Evolutionary conservation across 345 rosid genomes (phyloP), one percentile per base, ranked within the genome.

Genomic region (Pistacia integerrima): DNA sequence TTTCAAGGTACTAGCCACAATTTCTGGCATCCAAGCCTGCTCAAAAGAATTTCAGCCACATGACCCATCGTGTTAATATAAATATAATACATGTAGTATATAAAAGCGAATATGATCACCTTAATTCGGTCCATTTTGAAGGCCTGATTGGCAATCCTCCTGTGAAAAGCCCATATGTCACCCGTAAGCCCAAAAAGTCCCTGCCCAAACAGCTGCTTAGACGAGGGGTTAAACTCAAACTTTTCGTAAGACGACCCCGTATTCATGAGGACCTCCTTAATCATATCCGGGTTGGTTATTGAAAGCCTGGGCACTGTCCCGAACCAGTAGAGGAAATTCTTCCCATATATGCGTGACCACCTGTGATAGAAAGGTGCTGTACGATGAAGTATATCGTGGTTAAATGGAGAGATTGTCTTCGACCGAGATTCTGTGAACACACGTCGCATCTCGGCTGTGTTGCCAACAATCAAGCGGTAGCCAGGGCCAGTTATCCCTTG

Each of bases 121-220:
- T 89, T 93, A 63, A 93, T 89, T 77, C 84, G 86, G 46, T 90
- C 95, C 84, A 85, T 80, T 14, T 64, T 79, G 48, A 93, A 90
- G 71, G 94, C 97, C 77, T 84, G 95, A 77, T 80, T 85, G 0
- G 88, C 78, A 61, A 94, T 86, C 81, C 92, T 78, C 79, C 97
- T 76, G 46, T 90, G 98, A 6, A 83, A 56, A 18, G 88, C 91
- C 96, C 98, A 94, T 72, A 82, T 80, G 38, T 83, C 78, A 3
- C 98, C 98, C 4, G 79, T 73, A 62, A 94, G 88, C 65, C 89
- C 92, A 63, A 83, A 82, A 66, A 94, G 92, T 36, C 98, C 98
- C 36, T 86, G 84, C 35, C 88, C 92, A 25, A 91, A 89, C 4
- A 94, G 93, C 73, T 63, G 67, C 83, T 64, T 83, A 12, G 94